Conservation (phyloP, 2,329 filamentous ascomycete species). For the Penicillium sp. region DNA sequence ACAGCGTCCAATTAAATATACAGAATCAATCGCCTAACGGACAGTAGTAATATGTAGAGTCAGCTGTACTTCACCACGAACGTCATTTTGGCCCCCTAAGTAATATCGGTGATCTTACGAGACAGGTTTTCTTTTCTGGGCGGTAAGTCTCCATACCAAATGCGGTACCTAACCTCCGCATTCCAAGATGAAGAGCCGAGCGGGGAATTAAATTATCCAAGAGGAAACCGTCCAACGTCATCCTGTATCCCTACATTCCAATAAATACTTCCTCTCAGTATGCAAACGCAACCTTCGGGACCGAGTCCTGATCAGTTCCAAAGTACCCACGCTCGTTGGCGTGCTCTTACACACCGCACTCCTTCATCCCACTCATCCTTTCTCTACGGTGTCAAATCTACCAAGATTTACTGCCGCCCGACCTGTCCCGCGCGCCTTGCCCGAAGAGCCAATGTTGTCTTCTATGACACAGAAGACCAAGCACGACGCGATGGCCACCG, state of each 20-base stretch:
- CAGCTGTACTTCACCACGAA: not conserved
- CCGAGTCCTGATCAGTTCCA: not conserved
- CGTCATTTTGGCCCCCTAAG: not conserved
- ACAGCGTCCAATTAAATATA: not conserved
- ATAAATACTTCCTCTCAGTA: not conserved
- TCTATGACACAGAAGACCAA: not conserved
- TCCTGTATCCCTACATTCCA: not conserved
- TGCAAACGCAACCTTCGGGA: not conserved
- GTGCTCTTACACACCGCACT: not conserved
- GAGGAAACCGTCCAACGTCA: not conserved
- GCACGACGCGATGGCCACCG: not conserved
- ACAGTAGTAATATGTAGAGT: not conserved
- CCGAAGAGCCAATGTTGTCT: not conserved
- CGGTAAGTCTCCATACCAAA: not conserved
- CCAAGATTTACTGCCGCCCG: not conserved
- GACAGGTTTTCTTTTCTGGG: not conserved
- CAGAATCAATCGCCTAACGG: not conserved
- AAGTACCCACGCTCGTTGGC: not conserved
- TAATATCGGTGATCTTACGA: not conserved
- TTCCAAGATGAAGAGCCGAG: not conserved
- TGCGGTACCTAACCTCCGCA: not conserved
- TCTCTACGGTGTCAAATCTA: not conserved
- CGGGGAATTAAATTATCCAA: not conserved
- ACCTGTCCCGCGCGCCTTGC: not conserved
- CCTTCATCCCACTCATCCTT: not conserved